phyloP scores from a whole-genome alignment of 371 early-diverging fungal genomes.

The Actinomortierella wolfii region DNA sequence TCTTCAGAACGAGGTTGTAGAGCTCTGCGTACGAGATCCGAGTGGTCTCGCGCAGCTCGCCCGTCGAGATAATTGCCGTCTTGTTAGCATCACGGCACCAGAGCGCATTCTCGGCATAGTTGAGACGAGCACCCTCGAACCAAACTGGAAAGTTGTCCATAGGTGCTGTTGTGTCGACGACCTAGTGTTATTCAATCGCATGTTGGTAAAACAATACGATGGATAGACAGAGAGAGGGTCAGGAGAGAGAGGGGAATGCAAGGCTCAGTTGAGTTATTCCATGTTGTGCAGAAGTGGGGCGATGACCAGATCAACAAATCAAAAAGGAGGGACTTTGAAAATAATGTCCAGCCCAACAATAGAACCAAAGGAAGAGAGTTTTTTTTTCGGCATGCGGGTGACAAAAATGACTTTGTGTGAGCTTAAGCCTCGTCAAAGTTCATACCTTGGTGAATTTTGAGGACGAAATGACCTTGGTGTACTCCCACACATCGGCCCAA shows the following conservation, averaged over 20 bases:
- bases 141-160: constrained; percentile 91
- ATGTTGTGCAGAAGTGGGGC: no score
- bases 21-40: constrained; percentile 80
- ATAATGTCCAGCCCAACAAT: no score
- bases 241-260: neutral
- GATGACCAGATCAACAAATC: no score
- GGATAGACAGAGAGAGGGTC: neutral
- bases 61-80: constrained; percentile 77
- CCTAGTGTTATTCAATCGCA: constrained; percentile 16
- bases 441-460: no score
- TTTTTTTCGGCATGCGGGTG: constrained; percentile 3
- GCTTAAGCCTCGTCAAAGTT: neutral
- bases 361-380: no score
- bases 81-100: constrained; percentile 66
- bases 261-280: constrained; percentile 6
- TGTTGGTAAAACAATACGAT: neutral
- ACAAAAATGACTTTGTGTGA: neutral
- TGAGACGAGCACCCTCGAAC: constrained; percentile 86
- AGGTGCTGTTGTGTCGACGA: constrained; percentile 65
- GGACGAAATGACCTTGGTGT: constrained; percentile 62
- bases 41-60: constrained; percentile 39
- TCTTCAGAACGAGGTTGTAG: constrained; percentile 69
- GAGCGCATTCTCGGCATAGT: constrained; percentile 92
- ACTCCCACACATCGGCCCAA: constrained; percentile 92
- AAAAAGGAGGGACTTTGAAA: no score